phyloP scores from a whole-genome alignment of 1,284 basidiomycete species.

The Fomitopsis palustris region DNA sequence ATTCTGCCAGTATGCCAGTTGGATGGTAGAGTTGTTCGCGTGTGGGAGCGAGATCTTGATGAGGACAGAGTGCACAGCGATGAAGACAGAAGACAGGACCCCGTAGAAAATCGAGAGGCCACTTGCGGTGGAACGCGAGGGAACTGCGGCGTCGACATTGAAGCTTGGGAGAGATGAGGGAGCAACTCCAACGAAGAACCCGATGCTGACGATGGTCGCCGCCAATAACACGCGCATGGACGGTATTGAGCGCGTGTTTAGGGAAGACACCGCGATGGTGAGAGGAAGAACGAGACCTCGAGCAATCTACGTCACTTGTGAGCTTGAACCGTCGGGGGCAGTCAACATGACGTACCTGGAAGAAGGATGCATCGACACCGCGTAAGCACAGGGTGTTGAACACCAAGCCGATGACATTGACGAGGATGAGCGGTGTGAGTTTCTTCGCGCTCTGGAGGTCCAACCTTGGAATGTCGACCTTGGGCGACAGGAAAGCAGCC shows the following conservation, averaged over 20 bases:
- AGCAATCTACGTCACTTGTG: slow-evolving; percentile 51
- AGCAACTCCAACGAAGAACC: slow-evolving; percentile 62
- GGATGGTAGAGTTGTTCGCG: slow-evolving; percentile 65
- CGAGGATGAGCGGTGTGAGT: slow-evolving; percentile 57
- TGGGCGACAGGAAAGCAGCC: slow-evolving; percentile 41
- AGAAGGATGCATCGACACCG: slow-evolving; percentile 75
- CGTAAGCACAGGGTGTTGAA: slow-evolving; percentile 77
- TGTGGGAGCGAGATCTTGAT: slow-evolving; percentile 67
- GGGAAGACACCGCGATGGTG: slow-evolving; percentile 63
- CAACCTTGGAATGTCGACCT: slow-evolving; percentile 54
- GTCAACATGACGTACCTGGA: slow-evolving; percentile 47
- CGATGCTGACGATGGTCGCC: slow-evolving; percentile 53
- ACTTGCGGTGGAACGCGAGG: slow-evolving; percentile 39
- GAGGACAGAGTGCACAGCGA: slow-evolving; percentile 69
- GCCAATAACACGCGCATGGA: slow-evolving; percentile 47
- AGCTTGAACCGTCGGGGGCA: background rate
- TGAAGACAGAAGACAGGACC: slow-evolving; percentile 66
- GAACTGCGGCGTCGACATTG: background rate
- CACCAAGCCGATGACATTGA: slow-evolving; percentile 69
- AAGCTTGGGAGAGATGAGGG: slow-evolving; percentile 31
- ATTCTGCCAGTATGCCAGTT: slow-evolving; percentile 77
- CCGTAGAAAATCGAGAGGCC: slow-evolving; percentile 62
- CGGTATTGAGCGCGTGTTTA: slow-evolving; percentile 46
- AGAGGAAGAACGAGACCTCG: slow-evolving; percentile 74
- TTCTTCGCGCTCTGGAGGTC: slow-evolving; percentile 52